A percentile compares a stretch with the other conserved stretches of the same genome.
These are phyloP conservation scores for Chlorella vulgaris DNA, from an alignment of 139 green algal genomes.

Conservation along the genomic window DNA sequence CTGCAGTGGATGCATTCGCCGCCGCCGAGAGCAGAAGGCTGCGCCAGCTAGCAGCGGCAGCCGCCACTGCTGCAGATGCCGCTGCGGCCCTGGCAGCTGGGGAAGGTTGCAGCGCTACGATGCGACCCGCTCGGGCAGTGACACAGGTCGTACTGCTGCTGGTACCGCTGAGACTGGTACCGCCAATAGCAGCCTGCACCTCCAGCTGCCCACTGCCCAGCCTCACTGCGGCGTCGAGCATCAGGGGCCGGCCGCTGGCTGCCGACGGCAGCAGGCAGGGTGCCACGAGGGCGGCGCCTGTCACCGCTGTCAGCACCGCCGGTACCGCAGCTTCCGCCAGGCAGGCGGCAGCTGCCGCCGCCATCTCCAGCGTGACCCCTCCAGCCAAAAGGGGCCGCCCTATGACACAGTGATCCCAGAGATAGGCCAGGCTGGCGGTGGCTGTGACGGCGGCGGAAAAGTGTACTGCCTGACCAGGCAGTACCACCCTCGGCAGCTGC, in stretches of 20 bases:
- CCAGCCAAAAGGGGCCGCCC: constrained; percentile 57
- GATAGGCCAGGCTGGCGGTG: constrained; percentile 37
- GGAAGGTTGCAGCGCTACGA: background rate
- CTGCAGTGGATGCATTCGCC: too few species aligned
- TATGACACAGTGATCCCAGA: constrained; percentile 61
- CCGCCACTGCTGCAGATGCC: too few species aligned
- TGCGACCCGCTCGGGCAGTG: background rate
- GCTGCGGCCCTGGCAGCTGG: background rate
- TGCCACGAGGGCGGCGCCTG: background rate
- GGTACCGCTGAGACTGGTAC: background rate
- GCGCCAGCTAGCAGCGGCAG: too few species aligned
- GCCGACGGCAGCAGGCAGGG: constrained; percentile 8
- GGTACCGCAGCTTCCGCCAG: background rate
- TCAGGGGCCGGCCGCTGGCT: background rate
- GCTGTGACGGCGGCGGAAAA: background rate
- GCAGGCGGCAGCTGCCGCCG: background rate
- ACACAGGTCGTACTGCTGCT: background rate
- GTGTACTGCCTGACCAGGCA: background rate
- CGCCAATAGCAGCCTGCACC: background rate
- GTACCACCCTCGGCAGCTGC: background rate
- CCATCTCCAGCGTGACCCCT: constrained; percentile 61
- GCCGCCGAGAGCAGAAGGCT: too few species aligned
- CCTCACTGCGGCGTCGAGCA: background rate
- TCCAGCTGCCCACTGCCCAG: background rate
- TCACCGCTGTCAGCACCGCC: background rate